Percentiles rank a stretch among this genome's conserved stretches.
Conservation (phyloP, 306 rosid species). For the Dalbergia cultrata region DNA sequence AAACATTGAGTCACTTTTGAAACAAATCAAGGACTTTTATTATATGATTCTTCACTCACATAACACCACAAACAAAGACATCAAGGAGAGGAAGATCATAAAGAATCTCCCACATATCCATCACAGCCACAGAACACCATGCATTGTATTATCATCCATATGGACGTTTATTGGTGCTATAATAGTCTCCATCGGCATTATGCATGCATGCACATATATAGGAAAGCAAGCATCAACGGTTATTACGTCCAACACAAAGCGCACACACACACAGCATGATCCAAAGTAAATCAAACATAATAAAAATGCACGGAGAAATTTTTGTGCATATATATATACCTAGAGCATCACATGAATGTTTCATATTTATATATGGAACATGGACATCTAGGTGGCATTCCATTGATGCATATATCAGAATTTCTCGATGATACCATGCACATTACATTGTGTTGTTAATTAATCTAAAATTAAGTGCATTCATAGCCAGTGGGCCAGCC, state of each 20-base stretch:
- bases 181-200: background rate
- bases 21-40: background rate
- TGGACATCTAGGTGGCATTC: too few relatives aligned
- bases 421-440: too few relatives aligned
- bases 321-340: too few relatives aligned
- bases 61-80: background rate
- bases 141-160: background rate
- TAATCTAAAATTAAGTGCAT: background rate
- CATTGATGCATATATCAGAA: too few relatives aligned
- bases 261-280: too few relatives aligned
- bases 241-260: background rate
- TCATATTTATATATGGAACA: too few relatives aligned
- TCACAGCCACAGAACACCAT: too few relatives aligned
- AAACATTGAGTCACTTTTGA: background rate
- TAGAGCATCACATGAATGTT: too few relatives aligned
- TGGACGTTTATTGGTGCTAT: background rate
- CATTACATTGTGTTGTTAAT: too few relatives aligned
- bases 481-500: background rate
- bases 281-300: too few relatives aligned
- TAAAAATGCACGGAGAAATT: too few relatives aligned
- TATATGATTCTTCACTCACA: background rate
- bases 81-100: background rate
- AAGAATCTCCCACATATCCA: background rate
- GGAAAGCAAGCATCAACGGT: background rate
- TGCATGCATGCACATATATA: background rate